A percentile compares a stretch with the other conserved stretches of the same genome.
These are phyloP conservation scores for Phytophthora lateralis DNA, from an alignment of 352 stramenopile species.

Conservation along the genomic window DNA sequence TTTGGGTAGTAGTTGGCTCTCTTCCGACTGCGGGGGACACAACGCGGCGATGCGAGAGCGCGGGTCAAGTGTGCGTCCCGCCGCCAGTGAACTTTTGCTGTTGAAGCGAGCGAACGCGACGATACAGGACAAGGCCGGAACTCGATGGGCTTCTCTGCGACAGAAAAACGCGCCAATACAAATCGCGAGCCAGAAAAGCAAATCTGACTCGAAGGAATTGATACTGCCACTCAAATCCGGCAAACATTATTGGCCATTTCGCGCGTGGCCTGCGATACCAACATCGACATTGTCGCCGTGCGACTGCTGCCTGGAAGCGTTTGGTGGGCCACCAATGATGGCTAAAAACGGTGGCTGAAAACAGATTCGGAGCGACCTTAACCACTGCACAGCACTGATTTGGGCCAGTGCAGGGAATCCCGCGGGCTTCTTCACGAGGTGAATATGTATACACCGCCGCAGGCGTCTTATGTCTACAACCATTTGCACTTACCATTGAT, in stretches of 20 bases:
- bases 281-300: not conserved
- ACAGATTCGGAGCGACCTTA: not conserved
- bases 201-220: not conserved
- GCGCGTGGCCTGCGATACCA: not conserved
- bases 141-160: not conserved
- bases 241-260: too few relatives aligned
- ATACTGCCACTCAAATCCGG: too few relatives aligned
- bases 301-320: too few relatives aligned
- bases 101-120: conserved; percentile 10
- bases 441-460: too few relatives aligned
- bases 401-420: not conserved
- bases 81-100: conserved; percentile 8
- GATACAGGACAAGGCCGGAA: conserved; percentile 6
- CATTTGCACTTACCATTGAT: too few relatives aligned
- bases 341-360: not conserved
- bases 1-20: conserved; percentile 1
- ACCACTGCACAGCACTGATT: not conserved
- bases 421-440: not conserved
- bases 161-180: conserved; percentile 2
- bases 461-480: too few relatives aligned
- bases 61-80: not conserved
- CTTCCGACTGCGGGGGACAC: conserved; percentile 1
- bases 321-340: not conserved
- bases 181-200: conserved; percentile 8
- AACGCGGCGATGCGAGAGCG: not conserved